These are phyloP conservation scores for Fusarium sp. DNA, from an alignment of 2,329 filamentous ascomycete species.

Conservation along the genomic window DNA sequence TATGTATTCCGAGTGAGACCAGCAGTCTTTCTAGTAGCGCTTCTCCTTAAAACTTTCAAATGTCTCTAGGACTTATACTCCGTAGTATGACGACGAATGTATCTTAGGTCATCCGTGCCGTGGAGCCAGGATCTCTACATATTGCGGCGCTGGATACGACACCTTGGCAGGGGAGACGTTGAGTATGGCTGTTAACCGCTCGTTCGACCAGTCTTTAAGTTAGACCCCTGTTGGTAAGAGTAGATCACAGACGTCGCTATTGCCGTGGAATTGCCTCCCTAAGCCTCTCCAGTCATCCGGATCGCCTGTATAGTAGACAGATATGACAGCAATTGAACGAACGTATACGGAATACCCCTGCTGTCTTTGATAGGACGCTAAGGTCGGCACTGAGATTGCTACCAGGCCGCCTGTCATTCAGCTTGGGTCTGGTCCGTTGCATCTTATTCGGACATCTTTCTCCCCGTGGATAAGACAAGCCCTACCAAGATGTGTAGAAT, in stretches of 20 bases:
- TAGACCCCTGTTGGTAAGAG: constrained; percentile 3
- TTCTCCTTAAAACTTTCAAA: constrained; percentile 3
- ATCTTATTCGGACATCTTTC: not conserved
- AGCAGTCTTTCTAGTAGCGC: not conserved
- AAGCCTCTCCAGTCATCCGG: not conserved
- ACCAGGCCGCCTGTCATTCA: not conserved
- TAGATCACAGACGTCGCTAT: constrained; percentile 1
- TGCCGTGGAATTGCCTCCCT: not conserved
- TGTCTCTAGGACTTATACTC: constrained; percentile 17
- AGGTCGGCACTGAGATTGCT: constrained; percentile 19
- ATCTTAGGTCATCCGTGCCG: constrained; percentile 16
- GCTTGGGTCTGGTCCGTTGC: constrained; percentile 5
- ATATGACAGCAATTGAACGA: not conserved
- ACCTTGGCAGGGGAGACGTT: constrained; percentile 35
- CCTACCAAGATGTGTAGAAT: not conserved
- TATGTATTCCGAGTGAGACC: constrained; percentile 9
- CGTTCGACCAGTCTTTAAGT: too few species aligned
- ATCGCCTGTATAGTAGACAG: not conserved
- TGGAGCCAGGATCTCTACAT: constrained; percentile 8
- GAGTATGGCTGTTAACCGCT: constrained; percentile 24
- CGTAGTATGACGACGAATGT: constrained; percentile 19
- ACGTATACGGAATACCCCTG: not conserved
- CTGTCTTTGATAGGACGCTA: constrained; percentile 17
- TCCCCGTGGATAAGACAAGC: not conserved
- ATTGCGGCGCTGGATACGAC: constrained; percentile 6